Evolutionary conservation across 108 stramenopile species (phyloP).

Genomic region (Cylindrotheca closterium): DNA sequence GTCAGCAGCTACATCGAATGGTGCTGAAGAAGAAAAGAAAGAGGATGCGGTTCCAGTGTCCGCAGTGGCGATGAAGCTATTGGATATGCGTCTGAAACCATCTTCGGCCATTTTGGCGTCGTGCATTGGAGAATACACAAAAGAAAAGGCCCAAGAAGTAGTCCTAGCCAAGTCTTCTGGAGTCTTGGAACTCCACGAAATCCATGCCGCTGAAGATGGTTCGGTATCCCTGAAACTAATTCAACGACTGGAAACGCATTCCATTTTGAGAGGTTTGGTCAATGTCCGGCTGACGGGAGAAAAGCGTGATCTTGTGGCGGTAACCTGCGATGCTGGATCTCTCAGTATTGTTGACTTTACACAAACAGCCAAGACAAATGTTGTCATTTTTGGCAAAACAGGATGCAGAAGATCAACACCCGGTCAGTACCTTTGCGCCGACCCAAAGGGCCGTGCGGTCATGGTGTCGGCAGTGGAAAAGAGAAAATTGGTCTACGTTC

Average conservation of each 20-base stretch:
- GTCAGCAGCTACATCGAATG: background rate
- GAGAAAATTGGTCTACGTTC: slow-evolving; percentile 95
- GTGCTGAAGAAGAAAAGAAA: background rate
- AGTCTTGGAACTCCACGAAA: slow-evolving; percentile 64
- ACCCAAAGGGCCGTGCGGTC: slow-evolving; percentile 92
- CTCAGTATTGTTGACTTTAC: slow-evolving; percentile 84
- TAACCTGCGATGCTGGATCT: slow-evolving; percentile 90
- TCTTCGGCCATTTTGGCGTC: slow-evolving; percentile 55
- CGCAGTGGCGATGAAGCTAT: slow-evolving; percentile 63
- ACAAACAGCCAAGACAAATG: slow-evolving; percentile 31
- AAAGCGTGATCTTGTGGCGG: slow-evolving; percentile 87
- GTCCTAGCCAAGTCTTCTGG: slow-evolving; percentile 66
- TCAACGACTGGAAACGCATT: slow-evolving; percentile 69
- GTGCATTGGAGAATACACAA: slow-evolving; percentile 62
- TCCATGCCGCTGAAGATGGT: background rate
- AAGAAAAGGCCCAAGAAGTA: slow-evolving; percentile 41
- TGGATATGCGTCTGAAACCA: slow-evolving; percentile 77
- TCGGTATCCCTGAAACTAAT: slow-evolving; percentile 44
- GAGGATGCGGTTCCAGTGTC: slow-evolving; percentile 32
- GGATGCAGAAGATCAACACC: slow-evolving; percentile 94
- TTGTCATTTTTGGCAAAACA: slow-evolving; percentile 65
- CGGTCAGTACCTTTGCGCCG: slow-evolving; percentile 94
- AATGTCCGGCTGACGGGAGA: slow-evolving; percentile 81
- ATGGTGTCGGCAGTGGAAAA: slow-evolving; percentile 93
- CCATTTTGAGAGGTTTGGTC: slow-evolving; percentile 65